A percentile compares a stretch with the other conserved stretches of the same genome.
phyloP scores from a whole-genome alignment of 345 rosid species.

The Sisymbrium irio region DNA sequence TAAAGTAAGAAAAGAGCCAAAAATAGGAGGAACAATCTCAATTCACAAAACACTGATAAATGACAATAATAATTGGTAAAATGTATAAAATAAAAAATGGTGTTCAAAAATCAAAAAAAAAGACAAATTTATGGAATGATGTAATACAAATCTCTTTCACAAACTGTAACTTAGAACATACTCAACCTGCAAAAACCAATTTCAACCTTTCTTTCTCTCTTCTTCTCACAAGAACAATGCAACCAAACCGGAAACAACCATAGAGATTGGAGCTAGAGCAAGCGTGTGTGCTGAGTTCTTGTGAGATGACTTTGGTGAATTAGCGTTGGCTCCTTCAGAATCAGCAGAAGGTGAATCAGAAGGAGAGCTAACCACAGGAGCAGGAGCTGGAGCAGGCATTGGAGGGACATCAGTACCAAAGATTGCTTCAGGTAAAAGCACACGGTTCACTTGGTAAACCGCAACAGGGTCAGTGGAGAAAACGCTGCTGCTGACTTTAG shows the following conservation, averaged over 20 bases:
- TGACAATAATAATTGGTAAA: constrained; percentile 19
- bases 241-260: constrained; percentile 46
- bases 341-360: constrained; percentile 68
- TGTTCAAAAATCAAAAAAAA: constrained; percentile 10
- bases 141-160: constrained; percentile 28
- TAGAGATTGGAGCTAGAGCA: constrained; percentile 38
- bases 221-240: constrained; percentile 47
- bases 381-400: constrained; percentile 79
- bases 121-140: constrained; percentile 12
- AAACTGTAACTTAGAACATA: constrained; percentile 20
- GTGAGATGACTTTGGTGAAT: constrained; percentile 42
- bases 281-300: constrained; percentile 45
- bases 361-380: constrained; percentile 57
- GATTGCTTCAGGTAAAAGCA: constrained; percentile 81
- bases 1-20: background rate
- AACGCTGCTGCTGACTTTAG: constrained; percentile 77
- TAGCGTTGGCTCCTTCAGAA: constrained; percentile 14
- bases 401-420: constrained; percentile 94
- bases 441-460: constrained; percentile 70
- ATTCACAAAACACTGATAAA: constrained; percentile 23
- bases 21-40: constrained; percentile 3
- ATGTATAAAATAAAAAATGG: constrained; percentile 32
- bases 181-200: constrained; percentile 28
- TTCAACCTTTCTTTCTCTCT: background rate
- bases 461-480: constrained; percentile 80